phyloP scores from a whole-genome alignment of 805 yeast species.

The Nakazawaea molendinolei region DNA sequence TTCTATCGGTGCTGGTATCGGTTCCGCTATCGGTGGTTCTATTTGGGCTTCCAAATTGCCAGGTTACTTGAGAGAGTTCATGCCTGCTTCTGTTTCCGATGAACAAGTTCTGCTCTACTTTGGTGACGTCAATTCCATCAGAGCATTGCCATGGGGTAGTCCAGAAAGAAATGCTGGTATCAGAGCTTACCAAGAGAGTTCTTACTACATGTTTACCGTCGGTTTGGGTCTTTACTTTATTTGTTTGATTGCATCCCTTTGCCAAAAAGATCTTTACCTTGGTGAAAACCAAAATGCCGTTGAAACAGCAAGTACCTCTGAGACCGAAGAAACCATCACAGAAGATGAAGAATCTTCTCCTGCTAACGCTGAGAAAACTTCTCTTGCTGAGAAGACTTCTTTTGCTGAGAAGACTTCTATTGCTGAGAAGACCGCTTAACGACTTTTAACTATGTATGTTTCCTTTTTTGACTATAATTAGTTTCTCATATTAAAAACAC shows the following conservation, averaged over 20 bases:
- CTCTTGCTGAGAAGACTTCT: no score
- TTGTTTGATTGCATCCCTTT: conserved; percentile 24
- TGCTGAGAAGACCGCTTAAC: no score
- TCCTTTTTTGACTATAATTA: no score
- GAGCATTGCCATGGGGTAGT: conserved; percentile 20
- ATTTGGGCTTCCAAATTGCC: conserved; percentile 28
- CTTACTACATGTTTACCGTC: conserved; percentile 22
- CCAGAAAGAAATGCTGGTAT: conserved; percentile 26
- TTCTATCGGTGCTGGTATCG: conserved; percentile 29
- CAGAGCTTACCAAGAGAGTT: conserved; percentile 24
- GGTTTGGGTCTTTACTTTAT: conserved; percentile 25
- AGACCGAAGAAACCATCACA: not conserved
- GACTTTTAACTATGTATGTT: no score
- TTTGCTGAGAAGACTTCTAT: no score
- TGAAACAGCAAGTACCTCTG: not conserved
- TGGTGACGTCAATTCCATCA: conserved; percentile 19
- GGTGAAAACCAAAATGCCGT: conserved; percentile 29
- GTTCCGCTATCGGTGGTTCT: conserved; percentile 30
- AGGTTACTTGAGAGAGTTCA: conserved; percentile 20
- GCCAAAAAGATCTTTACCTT: conserved; percentile 28
- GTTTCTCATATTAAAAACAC: not conserved
- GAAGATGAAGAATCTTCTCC: no score
- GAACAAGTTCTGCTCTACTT: conserved; percentile 17
- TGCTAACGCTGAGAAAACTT: no score
- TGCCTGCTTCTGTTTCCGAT: conserved; percentile 21